Evolutionary conservation across 2,329 filamentous ascomycete species (phyloP), one percentile per base, ranked within the genome.

Genomic region (Alternaria alternata): DNA sequence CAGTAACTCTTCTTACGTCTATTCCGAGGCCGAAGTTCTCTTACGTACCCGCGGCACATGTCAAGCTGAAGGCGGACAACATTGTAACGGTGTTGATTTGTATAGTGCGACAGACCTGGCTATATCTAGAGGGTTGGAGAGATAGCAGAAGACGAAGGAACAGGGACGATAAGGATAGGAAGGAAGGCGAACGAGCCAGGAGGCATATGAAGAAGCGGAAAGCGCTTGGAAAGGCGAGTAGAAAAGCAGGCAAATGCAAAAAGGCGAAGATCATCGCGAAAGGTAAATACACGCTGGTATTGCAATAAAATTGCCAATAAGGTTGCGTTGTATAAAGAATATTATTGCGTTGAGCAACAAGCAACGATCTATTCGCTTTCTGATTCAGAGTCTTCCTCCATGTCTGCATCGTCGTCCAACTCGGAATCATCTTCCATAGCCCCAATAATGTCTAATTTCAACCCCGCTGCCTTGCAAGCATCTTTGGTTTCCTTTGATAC

Each of bases 391-490:
- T 43, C 43, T 2, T 18, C 42, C 8, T 52, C 26, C 14, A 34
- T 22, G 16, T 51, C 51, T 1, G 51, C 38, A 7, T 56, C 43
- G 3, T 28, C 36, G 3, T 57, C 57, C 12, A 22, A 24, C 6
- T 52, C 38, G 14, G 32, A 48, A 4, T 61, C 57, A 16, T 62
- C 57, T 12, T 70, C 67, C 59, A 69, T 54, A 1, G 64, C 69
- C 88, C 14, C 88, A 89, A 70, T 91, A 86, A 75, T 65, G 24
- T 73, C 67, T 41, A 75, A 53, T 26, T 66, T 61, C 51, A 75
- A 22, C 2, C 63, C 65, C 3, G 65, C 64, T 5, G 48, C 43
- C 24, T 69, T 70, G 38, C 72, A 75, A 4, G 64, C 66, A 24
- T 70, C 60, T 51, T 73, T 74, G 20, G 74, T 67, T 8, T 62